Percentiles rank a stretch among this genome's conserved stretches.
Evolutionary conservation across 1,284 basidiomycete genomes (phyloP).

Genomic region (Leccinum insigne): DNA sequence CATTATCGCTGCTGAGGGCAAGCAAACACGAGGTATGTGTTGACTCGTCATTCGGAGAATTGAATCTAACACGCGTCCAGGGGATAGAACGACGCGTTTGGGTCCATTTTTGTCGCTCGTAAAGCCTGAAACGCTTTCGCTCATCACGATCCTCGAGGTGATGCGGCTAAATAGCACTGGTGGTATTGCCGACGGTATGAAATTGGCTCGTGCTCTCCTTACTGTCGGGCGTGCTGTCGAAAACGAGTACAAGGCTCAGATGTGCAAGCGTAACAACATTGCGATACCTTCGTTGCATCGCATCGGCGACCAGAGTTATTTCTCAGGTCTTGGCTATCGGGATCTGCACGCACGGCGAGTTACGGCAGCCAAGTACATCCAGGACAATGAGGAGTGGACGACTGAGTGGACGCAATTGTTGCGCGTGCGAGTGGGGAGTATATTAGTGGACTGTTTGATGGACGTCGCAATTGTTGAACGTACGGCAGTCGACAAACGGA

Average conservation of each 20-base stretch:
- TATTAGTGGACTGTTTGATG: constrained; percentile 84
- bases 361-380: constrained; percentile 63
- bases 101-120: constrained; percentile 77
- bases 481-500: constrained; percentile 53
- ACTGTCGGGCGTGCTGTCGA: constrained; percentile 86
- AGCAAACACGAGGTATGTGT: constrained; percentile 21
- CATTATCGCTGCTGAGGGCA: constrained; percentile 45
- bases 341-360: constrained; percentile 59
- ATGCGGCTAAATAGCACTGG: constrained; percentile 84
- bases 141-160: constrained; percentile 90
- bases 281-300: constrained; percentile 44
- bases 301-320: constrained; percentile 44
- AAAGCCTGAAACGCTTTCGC: constrained; percentile 77
- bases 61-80: constrained; percentile 1
- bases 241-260: constrained; percentile 84
- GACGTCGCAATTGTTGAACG: constrained; percentile 81
- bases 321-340: constrained; percentile 57
- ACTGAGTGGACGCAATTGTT: constrained; percentile 82
- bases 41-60: not conserved
- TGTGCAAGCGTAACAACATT: constrained; percentile 70
- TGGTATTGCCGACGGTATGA: constrained; percentile 86
- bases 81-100: constrained; percentile 27
- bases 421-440: constrained; percentile 80
- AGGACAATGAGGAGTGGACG: constrained; percentile 69
- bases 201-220: constrained; percentile 88